phyloP scores from a whole-genome alignment of 805 yeast species.

The Tetrapisispora nanseiensis region DNA sequence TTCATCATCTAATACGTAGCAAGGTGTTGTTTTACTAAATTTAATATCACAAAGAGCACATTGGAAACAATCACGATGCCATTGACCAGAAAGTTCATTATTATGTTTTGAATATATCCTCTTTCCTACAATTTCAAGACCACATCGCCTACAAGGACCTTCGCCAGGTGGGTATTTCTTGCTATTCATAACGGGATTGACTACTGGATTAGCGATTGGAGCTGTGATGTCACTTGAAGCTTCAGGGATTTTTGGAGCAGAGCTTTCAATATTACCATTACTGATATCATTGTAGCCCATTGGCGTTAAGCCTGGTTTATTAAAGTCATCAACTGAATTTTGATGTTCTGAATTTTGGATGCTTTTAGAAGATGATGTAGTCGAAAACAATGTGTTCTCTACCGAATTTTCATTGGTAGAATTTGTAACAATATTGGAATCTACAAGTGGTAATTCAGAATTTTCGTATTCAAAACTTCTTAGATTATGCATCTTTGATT shows the following conservation, averaged over 20 bases:
- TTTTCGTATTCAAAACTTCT: neutral
- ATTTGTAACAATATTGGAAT: neutral
- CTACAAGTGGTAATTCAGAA: neutral
- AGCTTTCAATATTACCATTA: neutral
- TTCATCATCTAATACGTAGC: conserved; percentile 67
- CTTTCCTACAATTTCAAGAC: conserved; percentile 43
- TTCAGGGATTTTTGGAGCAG: neutral
- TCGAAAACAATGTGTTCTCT: neutral
- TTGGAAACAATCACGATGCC: conserved; percentile 84
- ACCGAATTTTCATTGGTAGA: neutral
- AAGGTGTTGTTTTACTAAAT: conserved; percentile 51
- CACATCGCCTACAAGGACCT: conserved; percentile 79
- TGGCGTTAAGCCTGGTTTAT: neutral
- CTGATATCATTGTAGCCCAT: neutral
- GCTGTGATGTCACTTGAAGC: neutral
- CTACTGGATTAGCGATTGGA: neutral
- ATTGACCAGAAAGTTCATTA: conserved; percentile 66
- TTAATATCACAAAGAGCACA: conserved; percentile 54
- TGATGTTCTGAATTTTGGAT: neutral
- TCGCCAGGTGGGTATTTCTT: conserved; percentile 44
- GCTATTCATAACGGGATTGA: neutral
- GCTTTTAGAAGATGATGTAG: neutral
- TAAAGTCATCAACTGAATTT: neutral
- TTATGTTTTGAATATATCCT: conserved; percentile 74
- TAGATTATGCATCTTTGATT: neutral